These are phyloP conservation scores for Sequoiadendron giganteum DNA, from an alignment of 75 land plant species.

Conservation along the genomic window DNA sequence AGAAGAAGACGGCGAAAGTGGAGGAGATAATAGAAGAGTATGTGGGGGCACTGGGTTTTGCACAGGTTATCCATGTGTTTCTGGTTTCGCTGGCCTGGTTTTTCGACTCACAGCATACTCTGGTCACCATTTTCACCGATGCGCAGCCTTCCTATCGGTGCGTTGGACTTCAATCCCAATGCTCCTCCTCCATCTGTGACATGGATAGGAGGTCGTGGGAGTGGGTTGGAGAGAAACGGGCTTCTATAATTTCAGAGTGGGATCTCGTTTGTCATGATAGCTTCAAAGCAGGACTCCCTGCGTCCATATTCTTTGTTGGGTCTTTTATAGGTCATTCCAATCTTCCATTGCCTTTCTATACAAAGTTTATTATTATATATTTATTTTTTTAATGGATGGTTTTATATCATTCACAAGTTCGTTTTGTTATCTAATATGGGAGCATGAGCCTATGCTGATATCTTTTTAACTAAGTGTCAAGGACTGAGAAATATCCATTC, in stretches of 20 bases:
- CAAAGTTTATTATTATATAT: neutral
- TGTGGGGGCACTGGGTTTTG: slow-evolving; percentile 37
- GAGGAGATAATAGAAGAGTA: slow-evolving; percentile 39
- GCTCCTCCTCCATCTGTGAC: slow-evolving; percentile 29
- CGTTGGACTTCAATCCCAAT: neutral
- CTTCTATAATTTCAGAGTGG: slow-evolving; percentile 63
- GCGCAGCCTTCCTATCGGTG: slow-evolving; percentile 27
- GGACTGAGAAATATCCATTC: too few relatives aligned
- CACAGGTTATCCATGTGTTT: slow-evolving; percentile 38
- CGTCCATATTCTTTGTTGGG: slow-evolving; percentile 64
- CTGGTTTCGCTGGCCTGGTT: slow-evolving; percentile 40
- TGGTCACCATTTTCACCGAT: slow-evolving; percentile 51
- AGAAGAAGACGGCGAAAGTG: slow-evolving; percentile 3
- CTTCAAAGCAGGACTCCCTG: slow-evolving; percentile 50
- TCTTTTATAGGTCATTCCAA: slow-evolving; percentile 46
- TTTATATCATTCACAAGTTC: too few relatives aligned
- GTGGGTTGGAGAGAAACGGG: slow-evolving; percentile 53
- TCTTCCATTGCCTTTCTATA: neutral
- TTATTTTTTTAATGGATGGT: neutral
- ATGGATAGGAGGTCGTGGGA: slow-evolving; percentile 52
- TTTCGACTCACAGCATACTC: slow-evolving; percentile 43
- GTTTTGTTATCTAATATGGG: too few relatives aligned
- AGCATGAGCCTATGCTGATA: too few relatives aligned
- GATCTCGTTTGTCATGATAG: slow-evolving; percentile 51
- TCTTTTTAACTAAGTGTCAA: too few relatives aligned